These are phyloP conservation scores for Proliferodiscus dingleyae DNA, from an alignment of 2,329 filamentous ascomycete species.

Conservation along the genomic window DNA sequence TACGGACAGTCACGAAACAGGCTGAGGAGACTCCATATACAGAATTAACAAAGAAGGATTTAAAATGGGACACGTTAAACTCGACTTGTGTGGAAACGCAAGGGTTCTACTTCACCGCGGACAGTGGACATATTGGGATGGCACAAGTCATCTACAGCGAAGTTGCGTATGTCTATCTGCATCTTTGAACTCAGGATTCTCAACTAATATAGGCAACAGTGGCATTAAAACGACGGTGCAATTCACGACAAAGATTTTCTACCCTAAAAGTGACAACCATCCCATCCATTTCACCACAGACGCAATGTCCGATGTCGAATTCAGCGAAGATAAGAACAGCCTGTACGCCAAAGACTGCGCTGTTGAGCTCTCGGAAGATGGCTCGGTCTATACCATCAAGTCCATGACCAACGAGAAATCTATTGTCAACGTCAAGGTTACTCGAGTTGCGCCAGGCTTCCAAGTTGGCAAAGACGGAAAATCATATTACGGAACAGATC, in stretches of 20 bases:
- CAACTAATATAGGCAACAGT: constrained; percentile 43
- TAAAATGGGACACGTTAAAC: constrained; percentile 78
- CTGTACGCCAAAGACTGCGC: constrained; percentile 87
- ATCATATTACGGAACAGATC: constrained; percentile 81
- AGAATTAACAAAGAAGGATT: constrained; percentile 68
- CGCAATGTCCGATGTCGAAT: constrained; percentile 71
- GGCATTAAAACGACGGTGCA: constrained; percentile 87
- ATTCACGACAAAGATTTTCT: constrained; percentile 93
- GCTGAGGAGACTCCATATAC: constrained; percentile 73
- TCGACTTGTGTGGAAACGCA: constrained; percentile 91
- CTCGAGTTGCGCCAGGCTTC: constrained; percentile 72
- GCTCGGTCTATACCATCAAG: constrained; percentile 80
- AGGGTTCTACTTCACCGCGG: constrained; percentile 83
- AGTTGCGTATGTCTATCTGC: constrained; percentile 63
- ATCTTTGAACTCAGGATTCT: constrained; percentile 11
- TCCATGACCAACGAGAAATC: constrained; percentile 76
- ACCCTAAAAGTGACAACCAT: constrained; percentile 60
- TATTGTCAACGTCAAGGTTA: constrained; percentile 82
- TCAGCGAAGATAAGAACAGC: constrained; percentile 75
- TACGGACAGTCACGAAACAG: constrained; percentile 80
- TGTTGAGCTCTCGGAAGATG: constrained; percentile 80
- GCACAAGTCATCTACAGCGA: constrained; percentile 97
- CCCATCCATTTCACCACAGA: constrained; percentile 81
- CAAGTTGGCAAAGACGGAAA: constrained; percentile 79
- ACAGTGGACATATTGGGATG: constrained; percentile 71